A percentile compares a stretch with the other conserved stretches of the same genome.
Evolutionary conservation across 2,329 filamentous ascomycete species (phyloP).

Genomic region (Lasiodiplodia theobromae): DNA sequence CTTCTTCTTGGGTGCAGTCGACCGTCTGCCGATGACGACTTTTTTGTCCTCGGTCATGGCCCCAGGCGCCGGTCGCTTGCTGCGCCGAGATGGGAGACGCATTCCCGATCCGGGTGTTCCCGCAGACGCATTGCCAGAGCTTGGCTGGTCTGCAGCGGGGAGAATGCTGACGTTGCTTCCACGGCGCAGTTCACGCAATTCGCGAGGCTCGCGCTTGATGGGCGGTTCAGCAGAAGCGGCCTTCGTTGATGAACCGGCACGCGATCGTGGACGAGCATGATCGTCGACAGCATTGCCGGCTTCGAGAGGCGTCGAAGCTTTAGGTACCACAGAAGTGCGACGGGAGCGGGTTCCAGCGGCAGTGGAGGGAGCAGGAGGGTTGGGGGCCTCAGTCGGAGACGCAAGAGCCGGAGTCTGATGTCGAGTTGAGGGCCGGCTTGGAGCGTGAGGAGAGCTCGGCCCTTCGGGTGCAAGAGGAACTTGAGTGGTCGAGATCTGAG

Average conservation of each 20-base stretch:
- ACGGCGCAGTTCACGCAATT: conserved; percentile 50
- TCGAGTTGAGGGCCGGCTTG: conserved; percentile 23
- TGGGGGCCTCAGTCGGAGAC: conserved; percentile 13
- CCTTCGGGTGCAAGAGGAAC: conserved; percentile 56
- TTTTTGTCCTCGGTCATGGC: conserved; percentile 70
- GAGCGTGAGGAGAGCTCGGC: conserved; percentile 34
- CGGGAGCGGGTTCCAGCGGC: conserved; percentile 25
- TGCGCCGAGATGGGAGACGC: conserved; percentile 48
- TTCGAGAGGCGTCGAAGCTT: conserved; percentile 30
- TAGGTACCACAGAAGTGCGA: conserved; percentile 28
- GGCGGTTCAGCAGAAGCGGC: conserved; percentile 58
- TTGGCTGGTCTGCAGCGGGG: conserved; percentile 35
- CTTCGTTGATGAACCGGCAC: conserved; percentile 43
- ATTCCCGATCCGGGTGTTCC: conserved; percentile 46
- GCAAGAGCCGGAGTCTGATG: conserved; percentile 10
- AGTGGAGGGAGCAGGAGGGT: conserved; percentile 13
- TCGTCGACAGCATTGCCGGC: conserved; percentile 33
- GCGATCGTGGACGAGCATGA: conserved; percentile 44
- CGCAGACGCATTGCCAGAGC: conserved; percentile 28
- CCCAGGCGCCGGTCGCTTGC: conserved; percentile 75
- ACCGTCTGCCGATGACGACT: conserved; percentile 71
- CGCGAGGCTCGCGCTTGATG: conserved; percentile 45
- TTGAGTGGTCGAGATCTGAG: conserved; percentile 41
- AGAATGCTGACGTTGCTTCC: conserved; percentile 55
- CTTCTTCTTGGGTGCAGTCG: conserved; percentile 66